Conservation (phyloP, 75 land plant genomes). For the Picea glauca region DNA sequence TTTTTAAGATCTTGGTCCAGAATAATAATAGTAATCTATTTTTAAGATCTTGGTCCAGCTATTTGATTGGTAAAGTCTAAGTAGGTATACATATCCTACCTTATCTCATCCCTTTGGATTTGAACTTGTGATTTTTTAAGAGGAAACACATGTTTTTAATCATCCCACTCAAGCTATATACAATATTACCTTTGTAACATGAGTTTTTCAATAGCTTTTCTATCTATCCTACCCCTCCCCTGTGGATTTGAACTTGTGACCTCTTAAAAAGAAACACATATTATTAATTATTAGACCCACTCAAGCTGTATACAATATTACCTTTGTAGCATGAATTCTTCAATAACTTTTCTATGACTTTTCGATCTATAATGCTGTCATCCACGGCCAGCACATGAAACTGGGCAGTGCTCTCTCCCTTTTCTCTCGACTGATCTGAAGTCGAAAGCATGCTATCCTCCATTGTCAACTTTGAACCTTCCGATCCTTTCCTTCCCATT, state of each 20-base stretch:
- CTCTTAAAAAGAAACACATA: too few relatives aligned
- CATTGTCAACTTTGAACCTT: background rate
- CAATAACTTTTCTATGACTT: constrained; percentile 58
- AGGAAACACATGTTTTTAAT: too few relatives aligned
- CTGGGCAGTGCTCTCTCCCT: background rate
- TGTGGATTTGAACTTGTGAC: too few relatives aligned
- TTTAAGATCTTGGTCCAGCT: too few relatives aligned
- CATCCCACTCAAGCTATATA: too few relatives aligned
- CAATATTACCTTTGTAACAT: constrained; percentile 49
- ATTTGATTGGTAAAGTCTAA: too few relatives aligned
- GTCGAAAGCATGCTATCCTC: background rate
- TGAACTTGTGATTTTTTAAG: too few relatives aligned
- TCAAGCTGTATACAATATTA: background rate
- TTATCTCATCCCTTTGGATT: too few relatives aligned
- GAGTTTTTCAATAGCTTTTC: constrained; percentile 53
- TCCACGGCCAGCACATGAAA: constrained; percentile 77
- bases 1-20: too few relatives aligned
- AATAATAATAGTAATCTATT: too few relatives aligned
- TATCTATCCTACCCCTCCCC: constrained; percentile 1
- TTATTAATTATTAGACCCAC: too few relatives aligned
- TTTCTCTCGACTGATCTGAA: background rate
- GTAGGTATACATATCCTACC: too few relatives aligned
- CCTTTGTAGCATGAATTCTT: constrained; percentile 59
- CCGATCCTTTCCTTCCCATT: background rate
- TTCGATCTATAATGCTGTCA: constrained; percentile 65